Conservation (phyloP, 176 grass and related monocot genomes). For the Carex scoparia region DNA sequence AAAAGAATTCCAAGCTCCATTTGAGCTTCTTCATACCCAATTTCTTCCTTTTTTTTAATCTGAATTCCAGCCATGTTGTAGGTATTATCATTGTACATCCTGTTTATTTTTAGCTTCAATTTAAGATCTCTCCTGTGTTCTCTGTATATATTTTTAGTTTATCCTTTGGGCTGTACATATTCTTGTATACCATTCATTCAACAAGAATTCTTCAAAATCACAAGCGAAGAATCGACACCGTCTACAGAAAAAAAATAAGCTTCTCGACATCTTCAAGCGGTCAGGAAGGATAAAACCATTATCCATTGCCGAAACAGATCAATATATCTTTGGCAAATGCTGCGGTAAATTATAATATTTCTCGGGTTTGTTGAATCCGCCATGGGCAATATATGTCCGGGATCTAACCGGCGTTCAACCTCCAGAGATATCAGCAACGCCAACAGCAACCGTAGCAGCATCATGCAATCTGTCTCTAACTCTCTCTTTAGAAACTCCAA, state of each 20-base stretch:
- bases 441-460: conserved; percentile 23
- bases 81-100: not conserved
- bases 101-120: not conserved
- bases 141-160: not conserved
- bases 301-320: not conserved
- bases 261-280: not conserved
- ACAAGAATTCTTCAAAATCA: not conserved
- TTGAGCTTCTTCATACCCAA: not conserved
- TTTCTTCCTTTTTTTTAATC: not conserved
- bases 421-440: conserved; percentile 19
- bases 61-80: not conserved
- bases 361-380: not conserved
- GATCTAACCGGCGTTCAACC: conserved; percentile 17
- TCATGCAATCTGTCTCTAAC: conserved; percentile 9
- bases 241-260: too few species aligned
- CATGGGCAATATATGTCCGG: conserved; percentile 31
- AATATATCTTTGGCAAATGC: not conserved
- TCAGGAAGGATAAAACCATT: not conserved
- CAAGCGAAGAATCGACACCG: not conserved
- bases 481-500: conserved; percentile 4
- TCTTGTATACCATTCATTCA: not conserved
- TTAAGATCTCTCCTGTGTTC: not conserved
- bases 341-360: not conserved
- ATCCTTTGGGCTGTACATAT: not conserved
- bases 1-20: not conserved